phyloP scores from a whole-genome alignment of 2,329 filamentous ascomycete species.

The Leptographium wingfieldii region DNA sequence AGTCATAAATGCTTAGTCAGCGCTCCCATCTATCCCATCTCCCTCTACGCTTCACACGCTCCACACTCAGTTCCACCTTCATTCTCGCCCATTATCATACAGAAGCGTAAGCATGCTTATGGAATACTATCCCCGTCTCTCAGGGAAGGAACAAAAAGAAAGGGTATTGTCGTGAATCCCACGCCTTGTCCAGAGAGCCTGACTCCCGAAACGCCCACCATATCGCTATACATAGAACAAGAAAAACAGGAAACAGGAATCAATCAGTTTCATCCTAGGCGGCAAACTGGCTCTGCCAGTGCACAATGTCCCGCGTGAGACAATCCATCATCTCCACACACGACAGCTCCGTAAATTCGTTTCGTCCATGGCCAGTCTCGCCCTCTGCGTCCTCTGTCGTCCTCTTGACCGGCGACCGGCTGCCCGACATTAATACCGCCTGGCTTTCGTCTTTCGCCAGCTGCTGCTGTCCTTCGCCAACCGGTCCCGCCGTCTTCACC shows the following conservation, averaged over 20 bases:
- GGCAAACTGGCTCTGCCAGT: constrained; percentile 68
- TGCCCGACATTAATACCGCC: neutral
- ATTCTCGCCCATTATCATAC: neutral
- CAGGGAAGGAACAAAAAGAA: neutral
- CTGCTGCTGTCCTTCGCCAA: constrained; percentile 11
- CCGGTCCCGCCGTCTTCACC: constrained; percentile 5
- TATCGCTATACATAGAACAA: neutral
- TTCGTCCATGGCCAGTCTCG: constrained; percentile 13
- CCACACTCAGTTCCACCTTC: neutral
- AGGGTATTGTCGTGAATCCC: neutral
- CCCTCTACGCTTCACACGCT: too few relatives aligned
- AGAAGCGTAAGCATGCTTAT: neutral
- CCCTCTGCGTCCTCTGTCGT: neutral
- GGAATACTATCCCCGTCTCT: neutral
- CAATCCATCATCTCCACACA: constrained; percentile 87
- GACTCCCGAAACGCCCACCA: neutral
- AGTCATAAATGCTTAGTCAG: too few relatives aligned
- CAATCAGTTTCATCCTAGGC: constrained; percentile 6
- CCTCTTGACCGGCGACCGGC: neutral
- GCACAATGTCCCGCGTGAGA: constrained; percentile 65
- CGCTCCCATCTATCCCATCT: too few relatives aligned
- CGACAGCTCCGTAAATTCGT: constrained; percentile 61
- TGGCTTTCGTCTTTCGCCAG: neutral
- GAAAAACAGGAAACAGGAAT: constrained; percentile 3
- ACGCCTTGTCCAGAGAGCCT: neutral